Evolutionary conservation across 768 basidiomycete genomes (phyloP).

Genomic region (Russula abietina): DNA sequence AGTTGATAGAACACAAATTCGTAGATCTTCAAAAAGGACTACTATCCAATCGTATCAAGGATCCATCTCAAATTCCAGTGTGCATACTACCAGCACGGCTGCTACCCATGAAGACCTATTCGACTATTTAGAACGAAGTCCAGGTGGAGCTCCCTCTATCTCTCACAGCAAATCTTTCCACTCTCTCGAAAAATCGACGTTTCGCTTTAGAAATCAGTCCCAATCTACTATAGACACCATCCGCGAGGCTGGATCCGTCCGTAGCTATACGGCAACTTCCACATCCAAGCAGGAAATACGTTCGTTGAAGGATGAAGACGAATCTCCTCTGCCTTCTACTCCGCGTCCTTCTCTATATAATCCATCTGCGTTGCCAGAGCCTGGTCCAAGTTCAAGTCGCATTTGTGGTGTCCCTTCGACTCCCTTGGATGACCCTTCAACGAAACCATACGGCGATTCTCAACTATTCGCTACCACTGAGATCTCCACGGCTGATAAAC

Average conservation of each 20-base stretch:
- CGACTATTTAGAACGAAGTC: not conserved
- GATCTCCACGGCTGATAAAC: not conserved
- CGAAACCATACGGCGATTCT: constrained; percentile 24
- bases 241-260: constrained; percentile 34
- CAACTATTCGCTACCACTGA: not conserved
- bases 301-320: constrained; percentile 28
- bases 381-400: constrained; percentile 32
- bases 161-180: too few relatives aligned
- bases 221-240: constrained; percentile 32
- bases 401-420: constrained; percentile 36
- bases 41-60: not conserved
- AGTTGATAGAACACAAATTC: not conserved
- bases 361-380: constrained; percentile 16
- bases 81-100: not conserved
- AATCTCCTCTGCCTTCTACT: constrained; percentile 38
- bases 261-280: constrained; percentile 27
- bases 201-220: constrained; percentile 24
- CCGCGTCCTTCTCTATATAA: constrained; percentile 56
- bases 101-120: not conserved
- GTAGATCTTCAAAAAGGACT: not conserved
- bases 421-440: constrained; percentile 32
- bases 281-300: constrained; percentile 25
- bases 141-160: too few relatives aligned
- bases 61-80: not conserved
- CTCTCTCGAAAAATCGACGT: too few relatives aligned